These are phyloP conservation scores for Gryganskiella cystojenkinii DNA, from an alignment of 192 early-diverging fungal genomes.

Conservation along the genomic window DNA sequence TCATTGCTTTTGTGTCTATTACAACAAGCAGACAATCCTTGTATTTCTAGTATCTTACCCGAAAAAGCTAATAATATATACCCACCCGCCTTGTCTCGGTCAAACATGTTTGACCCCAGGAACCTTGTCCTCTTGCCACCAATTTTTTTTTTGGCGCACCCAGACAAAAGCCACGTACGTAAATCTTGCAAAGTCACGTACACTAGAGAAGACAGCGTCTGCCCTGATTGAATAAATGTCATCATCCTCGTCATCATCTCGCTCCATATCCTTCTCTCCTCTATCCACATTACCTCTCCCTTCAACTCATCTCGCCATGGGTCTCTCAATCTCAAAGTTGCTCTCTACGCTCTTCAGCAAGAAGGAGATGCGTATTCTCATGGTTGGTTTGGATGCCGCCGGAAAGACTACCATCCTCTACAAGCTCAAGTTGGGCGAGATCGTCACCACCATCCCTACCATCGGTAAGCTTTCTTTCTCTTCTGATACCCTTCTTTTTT, in stretches of 20 bases:
- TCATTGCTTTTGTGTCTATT: too few species aligned
- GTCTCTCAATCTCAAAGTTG: slow-evolving; percentile 84
- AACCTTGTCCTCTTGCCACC: too few species aligned
- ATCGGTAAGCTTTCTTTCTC: slow-evolving; percentile 73
- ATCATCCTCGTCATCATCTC: background rate
- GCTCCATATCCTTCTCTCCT: background rate
- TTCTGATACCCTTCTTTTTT: background rate
- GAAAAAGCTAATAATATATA: too few species aligned
- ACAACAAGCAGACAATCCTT: too few species aligned
- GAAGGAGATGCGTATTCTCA: slow-evolving; percentile 97
- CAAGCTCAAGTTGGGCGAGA: slow-evolving; percentile 98
- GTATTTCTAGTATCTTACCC: too few species aligned
- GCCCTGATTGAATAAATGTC: background rate
- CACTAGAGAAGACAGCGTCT: too few species aligned
- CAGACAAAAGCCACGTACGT: too few species aligned
- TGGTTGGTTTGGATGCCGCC: slow-evolving; percentile 95
- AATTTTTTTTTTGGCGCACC: too few species aligned
- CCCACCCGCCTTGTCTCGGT: too few species aligned
- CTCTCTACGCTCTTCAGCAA: slow-evolving; percentile 84
- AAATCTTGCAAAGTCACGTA: too few species aligned
- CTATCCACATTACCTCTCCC: background rate
- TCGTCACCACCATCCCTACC: slow-evolving; percentile 99
- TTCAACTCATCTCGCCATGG: slow-evolving; percentile 71
- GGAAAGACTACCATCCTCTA: slow-evolving; percentile 99
- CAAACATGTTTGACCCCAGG: too few species aligned